A percentile compares a stretch with the other conserved stretches of the same genome.
These are phyloP conservation scores for Microcyclospora pomicola DNA, from an alignment of 2,329 filamentous ascomycete species.

Conservation along the genomic window DNA sequence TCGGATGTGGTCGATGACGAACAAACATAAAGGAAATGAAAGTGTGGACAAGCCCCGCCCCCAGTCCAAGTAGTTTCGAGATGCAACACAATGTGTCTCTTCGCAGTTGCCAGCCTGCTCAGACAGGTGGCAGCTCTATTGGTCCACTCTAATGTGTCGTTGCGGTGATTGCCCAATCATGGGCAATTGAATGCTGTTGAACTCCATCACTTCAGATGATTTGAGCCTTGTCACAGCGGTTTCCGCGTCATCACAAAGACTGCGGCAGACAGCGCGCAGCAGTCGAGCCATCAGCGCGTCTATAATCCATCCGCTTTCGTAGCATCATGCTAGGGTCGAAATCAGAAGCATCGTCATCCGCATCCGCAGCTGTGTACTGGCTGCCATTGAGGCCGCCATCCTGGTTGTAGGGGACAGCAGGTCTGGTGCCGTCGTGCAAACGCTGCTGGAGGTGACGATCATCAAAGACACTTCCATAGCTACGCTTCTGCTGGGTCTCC, in stretches of 20 bases:
- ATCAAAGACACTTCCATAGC: slow-evolving; percentile 31
- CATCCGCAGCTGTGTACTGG: slow-evolving; percentile 1
- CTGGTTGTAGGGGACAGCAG: slow-evolving; percentile 10
- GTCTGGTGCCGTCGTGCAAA: slow-evolving; percentile 31
- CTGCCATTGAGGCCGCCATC: slow-evolving; percentile 3
- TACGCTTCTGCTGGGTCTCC: slow-evolving; percentile 28
- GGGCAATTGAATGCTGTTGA: no score
- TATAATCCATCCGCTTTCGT: slow-evolving; percentile 30
- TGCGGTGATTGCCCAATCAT: no score
- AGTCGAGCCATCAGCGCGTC: slow-evolving; percentile 31
- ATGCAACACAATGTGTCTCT: no score
- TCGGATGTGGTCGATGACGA: no score
- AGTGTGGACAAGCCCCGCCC: no score
- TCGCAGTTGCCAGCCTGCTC: no score
- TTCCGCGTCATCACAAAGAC: neutral
- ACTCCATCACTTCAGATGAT: no score
- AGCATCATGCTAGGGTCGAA: neutral
- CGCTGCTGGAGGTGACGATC: slow-evolving; percentile 28
- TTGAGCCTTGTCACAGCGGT: neutral
- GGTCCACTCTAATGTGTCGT: no score
- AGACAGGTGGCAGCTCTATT: no score
- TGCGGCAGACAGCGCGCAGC: slow-evolving; percentile 15
- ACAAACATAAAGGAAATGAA: no score
- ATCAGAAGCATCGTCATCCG: neutral
- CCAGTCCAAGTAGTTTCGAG: no score